Evolutionary conservation across 1,284 basidiomycete genomes (phyloP), one percentile per base, ranked within the genome.

Genomic region (Cryptococcus hybrid): DNA sequence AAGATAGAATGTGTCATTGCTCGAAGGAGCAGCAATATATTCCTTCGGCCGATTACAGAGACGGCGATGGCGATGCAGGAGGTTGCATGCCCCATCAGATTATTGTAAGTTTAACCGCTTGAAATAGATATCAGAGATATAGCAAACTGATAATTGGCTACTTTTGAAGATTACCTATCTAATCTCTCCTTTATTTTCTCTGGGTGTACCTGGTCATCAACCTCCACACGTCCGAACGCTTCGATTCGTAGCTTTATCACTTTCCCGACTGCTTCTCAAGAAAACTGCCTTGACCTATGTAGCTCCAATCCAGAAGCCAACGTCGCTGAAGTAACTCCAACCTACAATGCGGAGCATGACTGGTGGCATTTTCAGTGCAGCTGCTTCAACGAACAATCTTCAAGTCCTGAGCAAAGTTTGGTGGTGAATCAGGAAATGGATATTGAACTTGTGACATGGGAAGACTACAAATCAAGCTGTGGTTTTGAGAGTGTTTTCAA

Each of bases 161-260:
- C 44, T 12, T 45, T 18, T 18, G 18, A 18, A 54, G 53, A 47
- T 54, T 13, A 48, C 45, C 24, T 54, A 47, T 38, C 53, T 54
- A 45, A 30, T 36, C 47, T 47, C 53, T 18, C 45, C 36, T 54
- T 54, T 39, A 46, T 48, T 24, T 54, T 54, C 53, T 35, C 47
- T n/a, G n/a, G n/a, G 34, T 48, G 47, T 15, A 7, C 11, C 47
- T 9, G 34, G 11, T 47, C 46, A 12, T n/a, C 47, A n/a, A 7
- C 47, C 30, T 47, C 46, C 45, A 18, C 9, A 12, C 24, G 13
- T 8, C 7, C 12, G 7, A 35, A 30, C 30, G 9, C 30, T 36
- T n/a, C 47, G 30, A n/a, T 36, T 15, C 37, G 8, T 6, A 36
- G 8, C 7, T 13, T 6, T 36, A 34, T 8, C 1, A 30, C 47